Base-by-base conservation (phyloP, 1,284 basidiomycete genomes). In the Ceratobasidium sp. region DNA sequence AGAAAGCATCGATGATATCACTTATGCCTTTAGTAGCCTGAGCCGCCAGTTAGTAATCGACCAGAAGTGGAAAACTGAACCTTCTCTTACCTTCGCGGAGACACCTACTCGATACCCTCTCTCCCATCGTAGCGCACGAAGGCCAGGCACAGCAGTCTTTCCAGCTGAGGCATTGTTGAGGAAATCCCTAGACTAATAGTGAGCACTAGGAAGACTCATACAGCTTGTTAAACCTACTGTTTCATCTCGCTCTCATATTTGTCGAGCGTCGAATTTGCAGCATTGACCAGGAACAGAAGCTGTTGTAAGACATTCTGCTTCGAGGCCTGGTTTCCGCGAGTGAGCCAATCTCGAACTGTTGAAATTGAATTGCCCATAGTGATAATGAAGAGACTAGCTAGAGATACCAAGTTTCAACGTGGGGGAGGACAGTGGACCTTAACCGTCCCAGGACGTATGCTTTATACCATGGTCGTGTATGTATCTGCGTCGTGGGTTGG, bases 231-330 rank as follows among this genome's bases (percentile, higher is more conserved):
- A 13, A 73, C 69, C 43, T 19, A 77, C 76, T 40, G 8, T 68
- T 77, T 59, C n/a, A 77, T 37, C 34, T 75, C 76, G 11, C 62
- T 25, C 46, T 77, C 70, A 34, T 76, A 77, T 22, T 68, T 62
- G 61, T 77, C 76, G 11, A 77, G 62, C 49, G 43, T 75, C 1
- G 34, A 34, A 25, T 66, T 40, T 4, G 73, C 76, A 17, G 65
- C 49, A 49, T 59, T 54, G 29, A 77, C 62, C n/a, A 77, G 29
- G 37, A 77, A 76, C 7, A 44, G 17, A 2, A 77, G 73, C 40
- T 77, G 76, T 51, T 77, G 56, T 56, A 64, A 43, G n/a, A 77
- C 37, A 7, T 67, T 64, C 2, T 76, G 15, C 61, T 77, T 77
- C 34, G 57, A 17, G 8, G 52, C 32, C 43, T 67, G n/a, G 5